phyloP scores from a whole-genome alignment of 192 early-diverging fungal genomes.

The Entomortierella lignicola region DNA sequence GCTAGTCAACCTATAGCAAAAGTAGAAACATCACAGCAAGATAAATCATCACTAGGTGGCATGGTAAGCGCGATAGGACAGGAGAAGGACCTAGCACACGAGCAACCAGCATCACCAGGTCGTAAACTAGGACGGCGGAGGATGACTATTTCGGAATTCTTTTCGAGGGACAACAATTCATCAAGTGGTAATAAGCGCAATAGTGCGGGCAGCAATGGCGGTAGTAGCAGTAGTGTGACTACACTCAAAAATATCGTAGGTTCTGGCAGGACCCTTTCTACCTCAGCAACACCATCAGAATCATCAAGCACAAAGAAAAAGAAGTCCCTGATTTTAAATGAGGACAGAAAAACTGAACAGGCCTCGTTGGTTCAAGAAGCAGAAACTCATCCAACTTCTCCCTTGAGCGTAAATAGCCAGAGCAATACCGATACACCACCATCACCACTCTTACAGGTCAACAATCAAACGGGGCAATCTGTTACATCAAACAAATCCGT shows the following conservation, averaged over 20 bases:
- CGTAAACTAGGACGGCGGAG: constrained; percentile 19
- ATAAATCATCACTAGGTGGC: background rate
- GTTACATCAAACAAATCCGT: background rate
- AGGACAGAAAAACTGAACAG: background rate
- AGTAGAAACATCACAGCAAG: background rate
- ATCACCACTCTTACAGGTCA: background rate
- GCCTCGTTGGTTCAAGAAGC: too few species aligned
- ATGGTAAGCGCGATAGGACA: background rate
- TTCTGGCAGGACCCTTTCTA: background rate
- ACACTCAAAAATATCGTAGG: constrained; percentile 20
- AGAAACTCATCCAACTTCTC: too few species aligned
- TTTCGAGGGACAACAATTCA: constrained; percentile 12
- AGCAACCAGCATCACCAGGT: background rate
- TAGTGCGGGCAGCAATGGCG: background rate
- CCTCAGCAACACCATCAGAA: background rate
- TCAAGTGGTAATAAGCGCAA: background rate
- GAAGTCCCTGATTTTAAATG: background rate
- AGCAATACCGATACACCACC: too few species aligned
- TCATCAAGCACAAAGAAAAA: background rate
- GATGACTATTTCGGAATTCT: constrained; percentile 31
- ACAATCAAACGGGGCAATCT: background rate
- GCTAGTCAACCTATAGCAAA: background rate
- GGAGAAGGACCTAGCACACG: background rate
- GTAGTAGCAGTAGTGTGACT: constrained; percentile 1
- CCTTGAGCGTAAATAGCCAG: too few species aligned